A percentile compares a stretch with the other conserved stretches of the same genome.
Conservation (phyloP, 257 asterid species). For the Fraxinus americana region DNA sequence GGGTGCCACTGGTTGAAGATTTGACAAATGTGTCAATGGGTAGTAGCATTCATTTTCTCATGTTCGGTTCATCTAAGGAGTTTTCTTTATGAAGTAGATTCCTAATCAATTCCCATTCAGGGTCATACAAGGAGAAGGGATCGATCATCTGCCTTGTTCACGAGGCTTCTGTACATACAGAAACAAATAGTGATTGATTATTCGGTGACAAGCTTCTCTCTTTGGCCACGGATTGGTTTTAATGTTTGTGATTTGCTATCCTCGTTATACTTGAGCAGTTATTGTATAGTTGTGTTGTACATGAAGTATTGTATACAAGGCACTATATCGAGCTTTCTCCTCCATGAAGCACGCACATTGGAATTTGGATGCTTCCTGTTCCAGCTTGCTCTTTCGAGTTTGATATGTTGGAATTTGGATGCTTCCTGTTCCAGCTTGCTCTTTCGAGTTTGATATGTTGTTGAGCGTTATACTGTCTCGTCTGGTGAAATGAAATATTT, state of each 20-base stretch:
- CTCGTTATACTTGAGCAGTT: slow-evolving; percentile 9
- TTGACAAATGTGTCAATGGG: slow-evolving; percentile 51
- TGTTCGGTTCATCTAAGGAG: slow-evolving; percentile 11
- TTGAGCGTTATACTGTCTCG: slow-evolving; percentile 19
- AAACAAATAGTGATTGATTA: not conserved
- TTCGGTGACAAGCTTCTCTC: slow-evolving; percentile 16
- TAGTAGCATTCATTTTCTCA: not conserved
- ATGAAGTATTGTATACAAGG: slow-evolving; percentile 18
- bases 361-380: slow-evolving; percentile 26
- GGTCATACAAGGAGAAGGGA: not conserved
- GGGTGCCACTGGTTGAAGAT: slow-evolving; percentile 50
- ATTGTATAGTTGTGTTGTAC: slow-evolving; percentile 29
- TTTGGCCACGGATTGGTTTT: slow-evolving; percentile 18
- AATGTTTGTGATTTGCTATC: slow-evolving; percentile 6
- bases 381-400: slow-evolving; percentile 19
- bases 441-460: slow-evolving; percentile 20
- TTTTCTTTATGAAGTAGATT: slow-evolving; percentile 8
- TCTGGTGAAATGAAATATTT: slow-evolving; percentile 24
- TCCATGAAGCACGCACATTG: slow-evolving; percentile 24
- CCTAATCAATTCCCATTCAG: not conserved
- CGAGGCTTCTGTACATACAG: slow-evolving; percentile 5
- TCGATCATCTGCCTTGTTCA: not conserved
- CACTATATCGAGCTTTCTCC: slow-evolving; percentile 15
- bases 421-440: slow-evolving; percentile 24
- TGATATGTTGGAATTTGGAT: slow-evolving; percentile 26